Base-by-base conservation (phyloP, 768 basidiomycete genomes). In the Lactarius tabidus region DNA sequence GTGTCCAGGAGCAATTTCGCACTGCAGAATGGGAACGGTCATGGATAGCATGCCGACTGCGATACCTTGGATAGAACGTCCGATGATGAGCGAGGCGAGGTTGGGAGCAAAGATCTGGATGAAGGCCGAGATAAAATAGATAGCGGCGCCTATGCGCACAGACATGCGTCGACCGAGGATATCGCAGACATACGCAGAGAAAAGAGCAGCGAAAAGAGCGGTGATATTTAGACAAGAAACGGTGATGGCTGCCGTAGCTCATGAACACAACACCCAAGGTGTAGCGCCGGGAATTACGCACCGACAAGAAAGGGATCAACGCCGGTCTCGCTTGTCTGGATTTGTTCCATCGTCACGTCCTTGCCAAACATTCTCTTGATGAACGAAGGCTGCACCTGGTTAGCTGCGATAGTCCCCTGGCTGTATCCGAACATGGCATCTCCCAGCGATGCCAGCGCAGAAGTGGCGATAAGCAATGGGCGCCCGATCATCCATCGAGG, bases 1-100 rank as follows among this genome's bases (percentile, higher is more conserved):
- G 58, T 72, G 45, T 2, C 70, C 65, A 2, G 67, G 65, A 41
- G 72, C 70, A 52, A 70, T 70, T 38, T 71, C 70, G 63, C 45
- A 69, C 43, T 68, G 62, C 53, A 57, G 41, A 58, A 69, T 66
- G 17, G 66, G 66, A 18, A 69, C 64, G 29, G 31, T 69, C 59
- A 67, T 60, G 39, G 60, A 66, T 58, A 74, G 38, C 62, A 85
- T 85, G 18, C 90, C 90, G n/a, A 91, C 87, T 15, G 89, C 90
- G 41, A 90, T 66, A 31, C 90, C 90, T 26, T 89, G 89, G 10
- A 90, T 74, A 0, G 85, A 84, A 52, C 90, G 82, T 48, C 89
- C 89, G 35, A 88, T 74, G 69, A 87, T 83, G 33, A 91, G 74
- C 61, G 83, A 79, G 26, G 72, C 70, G n/a, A 90, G 75, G 12